Evolutionary conservation across 805 yeast genomes (phyloP).

Genomic region (Candida silvicultrix): DNA sequence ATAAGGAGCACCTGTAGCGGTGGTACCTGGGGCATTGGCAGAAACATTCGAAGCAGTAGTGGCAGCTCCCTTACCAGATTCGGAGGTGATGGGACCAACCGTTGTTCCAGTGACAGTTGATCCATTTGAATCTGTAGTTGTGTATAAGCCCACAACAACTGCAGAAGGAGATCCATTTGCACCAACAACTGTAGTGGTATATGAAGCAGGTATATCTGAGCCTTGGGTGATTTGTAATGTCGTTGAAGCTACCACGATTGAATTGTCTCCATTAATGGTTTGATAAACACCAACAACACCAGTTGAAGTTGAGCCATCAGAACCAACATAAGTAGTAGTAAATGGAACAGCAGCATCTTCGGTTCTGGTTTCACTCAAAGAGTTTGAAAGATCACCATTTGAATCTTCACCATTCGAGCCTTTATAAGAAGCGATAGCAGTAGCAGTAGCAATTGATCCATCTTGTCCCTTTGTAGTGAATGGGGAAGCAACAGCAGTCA

Average conservation of each 20-base stretch:
- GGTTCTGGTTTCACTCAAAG: neutral
- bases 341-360: neutral
- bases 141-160: neutral
- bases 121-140: conserved; percentile 1
- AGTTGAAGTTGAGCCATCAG: neutral
- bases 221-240: neutral
- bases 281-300: neutral
- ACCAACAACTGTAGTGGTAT: neutral
- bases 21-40: neutral
- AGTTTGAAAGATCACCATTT: neutral
- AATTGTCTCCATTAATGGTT: neutral
- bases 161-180: neutral
- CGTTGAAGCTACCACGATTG: neutral
- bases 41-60: neutral
- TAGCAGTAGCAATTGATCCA: neutral
- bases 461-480: neutral
- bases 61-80: neutral
- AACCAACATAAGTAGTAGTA: neutral
- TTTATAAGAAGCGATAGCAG: neutral
- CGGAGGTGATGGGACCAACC: neutral
- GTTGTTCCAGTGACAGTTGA: neutral
- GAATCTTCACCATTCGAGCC: neutral
- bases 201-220: neutral
- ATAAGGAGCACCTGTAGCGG: neutral
- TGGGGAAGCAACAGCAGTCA: neutral